Evolutionary conservation across 805 yeast genomes (phyloP).

Genomic region (Blastobotrys mokoenaii): DNA sequence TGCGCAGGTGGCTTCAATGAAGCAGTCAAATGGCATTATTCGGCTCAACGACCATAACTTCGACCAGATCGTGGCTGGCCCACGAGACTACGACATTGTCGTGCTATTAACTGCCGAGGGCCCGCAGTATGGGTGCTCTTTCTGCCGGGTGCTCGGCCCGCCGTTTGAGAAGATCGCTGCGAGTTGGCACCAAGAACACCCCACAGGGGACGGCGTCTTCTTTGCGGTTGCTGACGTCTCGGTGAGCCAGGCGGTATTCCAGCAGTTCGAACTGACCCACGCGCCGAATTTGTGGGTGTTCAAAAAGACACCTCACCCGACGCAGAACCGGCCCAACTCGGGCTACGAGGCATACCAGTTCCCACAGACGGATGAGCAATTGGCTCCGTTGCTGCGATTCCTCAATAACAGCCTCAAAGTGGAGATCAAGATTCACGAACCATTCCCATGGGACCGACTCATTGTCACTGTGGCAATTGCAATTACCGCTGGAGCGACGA

Average conservation of each 20-base stretch:
- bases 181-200: conserved; percentile 55
- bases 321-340: neutral
- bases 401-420: conserved; percentile 18
- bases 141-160: conserved; percentile 68
- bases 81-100: conserved; percentile 62
- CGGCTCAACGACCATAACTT: conserved; percentile 54
- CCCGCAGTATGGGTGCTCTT: conserved; percentile 63
- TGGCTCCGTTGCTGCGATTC: conserved; percentile 11
- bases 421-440: conserved; percentile 24
- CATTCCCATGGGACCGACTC: conserved; percentile 24
- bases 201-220: conserved; percentile 45
- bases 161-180: conserved; percentile 50
- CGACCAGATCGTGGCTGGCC: conserved; percentile 47
- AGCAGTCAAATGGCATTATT: conserved; percentile 28
- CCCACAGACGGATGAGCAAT: conserved; percentile 23
- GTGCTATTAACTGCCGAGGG: conserved; percentile 65
- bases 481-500: conserved; percentile 7
- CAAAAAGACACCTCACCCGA: conserved; percentile 33
- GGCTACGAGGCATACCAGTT: conserved; percentile 21
- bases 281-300: conserved; percentile 73
- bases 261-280: conserved; percentile 46
- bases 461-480: conserved; percentile 12
- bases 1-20: neutral
- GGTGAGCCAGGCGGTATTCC: conserved; percentile 46
- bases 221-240: conserved; percentile 71